Evolutionary conservation across 2,329 filamentous ascomycete genomes (phyloP).

Genomic region (Phaeosphaeriaceae sp.): DNA sequence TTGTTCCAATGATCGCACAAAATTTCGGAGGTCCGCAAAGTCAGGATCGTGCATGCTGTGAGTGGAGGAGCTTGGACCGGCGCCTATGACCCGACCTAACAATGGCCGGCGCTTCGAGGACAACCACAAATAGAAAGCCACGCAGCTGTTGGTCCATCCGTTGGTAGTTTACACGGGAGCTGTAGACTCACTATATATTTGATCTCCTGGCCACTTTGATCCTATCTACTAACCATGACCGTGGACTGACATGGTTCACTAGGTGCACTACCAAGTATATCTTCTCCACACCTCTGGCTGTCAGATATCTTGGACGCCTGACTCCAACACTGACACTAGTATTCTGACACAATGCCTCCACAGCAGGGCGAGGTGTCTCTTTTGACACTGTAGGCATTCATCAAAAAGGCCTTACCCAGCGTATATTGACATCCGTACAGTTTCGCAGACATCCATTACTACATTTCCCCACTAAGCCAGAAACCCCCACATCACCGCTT

Average conservation of each 20-base stretch:
- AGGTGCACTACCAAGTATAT: too few species aligned
- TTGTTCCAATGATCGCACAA: conserved; percentile 25
- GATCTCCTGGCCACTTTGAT: conserved; percentile 13
- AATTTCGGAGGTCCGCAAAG: conserved; percentile 41
- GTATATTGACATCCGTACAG: conserved; percentile 51
- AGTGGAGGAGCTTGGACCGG: conserved; percentile 24
- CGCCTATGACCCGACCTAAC: conserved; percentile 23
- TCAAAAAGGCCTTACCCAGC: not conserved
- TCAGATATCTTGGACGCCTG: conserved; percentile 7
- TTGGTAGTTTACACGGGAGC: too few species aligned
- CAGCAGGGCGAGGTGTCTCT: conserved; percentile 56
- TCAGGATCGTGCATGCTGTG: conserved; percentile 26
- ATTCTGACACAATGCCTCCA: conserved; percentile 55
- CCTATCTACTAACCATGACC: conserved; percentile 19
- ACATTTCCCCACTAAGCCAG: conserved; percentile 70
- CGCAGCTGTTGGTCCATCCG: conserved; percentile 22
- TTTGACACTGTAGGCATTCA: conserved; percentile 53
- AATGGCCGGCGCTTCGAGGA: conserved; percentile 41
- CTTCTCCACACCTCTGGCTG: conserved; percentile 7
- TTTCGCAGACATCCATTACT: conserved; percentile 81
- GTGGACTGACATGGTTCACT: conserved; percentile 2
- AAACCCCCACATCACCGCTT: conserved; percentile 80
- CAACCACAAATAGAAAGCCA: conserved; percentile 41
- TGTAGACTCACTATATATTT: conserved; percentile 25
- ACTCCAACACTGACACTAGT: conserved; percentile 6